Base-by-base conservation (phyloP, 2,329 filamentous ascomycete genomes). In the Xylaria sp. region DNA sequence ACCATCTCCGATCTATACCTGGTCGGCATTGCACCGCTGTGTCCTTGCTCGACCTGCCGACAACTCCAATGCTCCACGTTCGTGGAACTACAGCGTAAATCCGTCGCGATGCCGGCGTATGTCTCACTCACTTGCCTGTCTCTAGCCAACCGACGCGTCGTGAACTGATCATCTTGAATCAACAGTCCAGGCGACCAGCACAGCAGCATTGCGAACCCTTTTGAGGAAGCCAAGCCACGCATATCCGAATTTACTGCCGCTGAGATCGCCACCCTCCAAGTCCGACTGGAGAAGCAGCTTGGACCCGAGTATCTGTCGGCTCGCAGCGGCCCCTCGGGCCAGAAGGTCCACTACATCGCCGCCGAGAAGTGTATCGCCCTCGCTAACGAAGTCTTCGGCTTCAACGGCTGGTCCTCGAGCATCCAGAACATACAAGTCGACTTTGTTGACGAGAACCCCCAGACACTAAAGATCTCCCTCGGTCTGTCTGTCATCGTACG, bases 281-380 rank as follows among this genome's bases (percentile, higher is more conserved):
- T 89, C 72, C 90, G 93, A 37, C 88, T 99, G 35, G 93, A 98
- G 78, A 97, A 94, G 78, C 94, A 98, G 78, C 88, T 99, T 12
- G 96, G 96, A 0, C 96, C 96, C 0, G 97, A 99, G 82, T 99
- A 97, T 79, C 93, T 99, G 67, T 98, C 95, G 1, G 89, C 93
- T 50, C 88, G 96, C 76, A 85, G 92, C 16, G 96, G 96, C 2
- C 91, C 94, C 13, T 92, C 91, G 10, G 94, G 94, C 59, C 88
- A 91, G 72, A 95, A 92, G 78, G 92, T 99, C 21, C 93, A 97
- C 79, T 99, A 99, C 81, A 86, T 99, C 60, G 90, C 94, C n/a
- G 94, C 94, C 1, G 95, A 98, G 78, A 99, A 99, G 83, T 94
- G 92, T 78, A 99, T 99, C 79, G 92, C 93, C 66, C 90, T 75